phyloP scores from a whole-genome alignment of 768 basidiomycete genomes.

The Suillus brevipes region DNA sequence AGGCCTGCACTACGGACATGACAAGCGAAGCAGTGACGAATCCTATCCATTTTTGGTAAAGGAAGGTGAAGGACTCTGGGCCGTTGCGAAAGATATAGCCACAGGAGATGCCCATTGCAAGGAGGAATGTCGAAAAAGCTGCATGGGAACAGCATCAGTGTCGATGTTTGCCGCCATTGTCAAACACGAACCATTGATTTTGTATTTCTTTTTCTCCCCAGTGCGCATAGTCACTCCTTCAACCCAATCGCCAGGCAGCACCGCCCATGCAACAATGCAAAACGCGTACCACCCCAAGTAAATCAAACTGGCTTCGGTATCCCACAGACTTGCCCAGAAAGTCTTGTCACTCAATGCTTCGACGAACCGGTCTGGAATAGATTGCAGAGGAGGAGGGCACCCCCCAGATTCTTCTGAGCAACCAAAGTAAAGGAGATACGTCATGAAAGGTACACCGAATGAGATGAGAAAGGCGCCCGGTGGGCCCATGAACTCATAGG shows the following conservation, averaged over 20 bases:
- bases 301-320: conserved; percentile 69
- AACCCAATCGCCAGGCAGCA: conserved; percentile 75
- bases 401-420: conserved; percentile 72
- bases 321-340: conserved; percentile 83
- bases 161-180: not conserved
- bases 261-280: conserved; percentile 75
- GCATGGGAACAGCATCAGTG: not conserved
- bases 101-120: conserved; percentile 70
- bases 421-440: conserved; percentile 75
- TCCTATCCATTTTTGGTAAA: conserved; percentile 92
- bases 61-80: conserved; percentile 77
- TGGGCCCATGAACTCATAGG: conserved; percentile 84
- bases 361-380: conserved; percentile 44
- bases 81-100: conserved; percentile 77
- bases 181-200: conserved; percentile 80
- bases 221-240: conserved; percentile 71
- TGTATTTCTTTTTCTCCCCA: conserved; percentile 80
- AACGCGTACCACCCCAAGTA: conserved; percentile 94
- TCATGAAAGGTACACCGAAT: conserved; percentile 65
- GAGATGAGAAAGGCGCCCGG: conserved; percentile 73
- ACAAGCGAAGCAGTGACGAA: conserved; percentile 79
- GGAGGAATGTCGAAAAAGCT: conserved; percentile 88
- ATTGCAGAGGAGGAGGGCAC: conserved; percentile 56
- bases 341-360: conserved; percentile 45
- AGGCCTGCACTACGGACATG: conserved; percentile 76